Evolutionary conservation across 75 land plant genomes (phyloP).

Genomic region (Pseudotsuga menziesii): DNA sequence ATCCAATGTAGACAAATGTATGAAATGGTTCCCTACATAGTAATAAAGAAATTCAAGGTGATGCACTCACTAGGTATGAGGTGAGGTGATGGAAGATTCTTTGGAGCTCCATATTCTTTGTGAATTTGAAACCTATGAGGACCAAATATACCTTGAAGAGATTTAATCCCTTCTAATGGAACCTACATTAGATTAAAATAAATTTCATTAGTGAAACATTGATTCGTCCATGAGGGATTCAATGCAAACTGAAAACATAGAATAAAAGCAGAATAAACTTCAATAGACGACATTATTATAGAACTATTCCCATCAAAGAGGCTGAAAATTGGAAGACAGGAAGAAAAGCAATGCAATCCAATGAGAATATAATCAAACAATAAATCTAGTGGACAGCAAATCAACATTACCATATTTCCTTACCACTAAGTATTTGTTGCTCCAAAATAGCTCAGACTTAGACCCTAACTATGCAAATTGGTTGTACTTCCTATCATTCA

Average conservation of each 20-base stretch:
- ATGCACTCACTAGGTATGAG: conserved; percentile 71
- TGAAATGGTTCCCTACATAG: background rate
- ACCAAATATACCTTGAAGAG: conserved; percentile 96
- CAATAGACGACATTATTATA: no score
- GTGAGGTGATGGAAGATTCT: conserved; percentile 90
- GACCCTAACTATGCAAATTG: no score
- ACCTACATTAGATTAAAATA: conserved; percentile 32
- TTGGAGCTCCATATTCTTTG: conserved; percentile 95
- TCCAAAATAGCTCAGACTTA: no score
- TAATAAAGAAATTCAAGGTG: background rate
- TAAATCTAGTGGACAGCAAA: no score
- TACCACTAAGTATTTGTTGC: no score
- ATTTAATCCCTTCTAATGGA: conserved; percentile 90
- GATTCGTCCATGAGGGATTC: background rate
- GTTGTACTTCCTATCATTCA: no score
- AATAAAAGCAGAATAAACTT: background rate
- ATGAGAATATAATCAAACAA: background rate
- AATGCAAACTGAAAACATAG: background rate
- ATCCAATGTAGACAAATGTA: no score
- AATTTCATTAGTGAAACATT: background rate
- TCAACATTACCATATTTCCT: no score
- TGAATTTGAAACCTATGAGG: conserved; percentile 97
- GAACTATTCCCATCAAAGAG: background rate
- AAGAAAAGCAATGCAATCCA: background rate
- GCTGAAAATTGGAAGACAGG: background rate